Base-by-base conservation (phyloP, 257 asterid genomes). In the Primulina tabacum region DNA sequence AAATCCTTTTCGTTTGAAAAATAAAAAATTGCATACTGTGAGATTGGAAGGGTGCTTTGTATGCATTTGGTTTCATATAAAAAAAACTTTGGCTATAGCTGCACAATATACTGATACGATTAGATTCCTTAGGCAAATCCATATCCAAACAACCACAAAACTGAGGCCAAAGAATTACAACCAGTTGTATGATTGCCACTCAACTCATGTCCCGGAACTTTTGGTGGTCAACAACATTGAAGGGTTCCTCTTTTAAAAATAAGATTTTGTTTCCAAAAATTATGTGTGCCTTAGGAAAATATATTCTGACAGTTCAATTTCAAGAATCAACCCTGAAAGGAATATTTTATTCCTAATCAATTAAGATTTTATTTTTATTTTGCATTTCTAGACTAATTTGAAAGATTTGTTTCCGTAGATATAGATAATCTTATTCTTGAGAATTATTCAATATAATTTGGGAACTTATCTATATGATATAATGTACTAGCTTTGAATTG, bases 1-100 rank as follows among this genome's bases (percentile, higher is more conserved):
- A 84, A 71, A 94, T 94, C 72, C 87, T 86, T 67, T 94, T 94
- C 67, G 97, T 94, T 85, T 94, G 86, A 67, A 71, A 14, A 28
- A 76, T 77, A 21, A 77, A 60, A 75, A 67, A 75, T 32, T 47
- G 14, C 29, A 73, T 68, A 68, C 58, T 77, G 62, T 78, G 18
- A 79, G 80, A 62, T 37, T 6, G 55, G 20, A 2, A 62, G 62
- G 40, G 40, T 35, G 7, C 38, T 34, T 35, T 9, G 6, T 35
- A 7, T 35, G 40, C 40, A 76, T 47, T 37, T 52, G 69, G 18
- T 61, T 29, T 43, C 29, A 38, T 11, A 40, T 24, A 59, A 65
- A 56, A 63, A 77, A 21, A 62, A 2, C 56, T 14, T 67, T 62
- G 67, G 17, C 73, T 60, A 9, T n/a, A 63, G 14, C 47, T 38